Conservation (phyloP, 2,329 filamentous ascomycete species). For the Pseudogymnoascus sp. region DNA sequence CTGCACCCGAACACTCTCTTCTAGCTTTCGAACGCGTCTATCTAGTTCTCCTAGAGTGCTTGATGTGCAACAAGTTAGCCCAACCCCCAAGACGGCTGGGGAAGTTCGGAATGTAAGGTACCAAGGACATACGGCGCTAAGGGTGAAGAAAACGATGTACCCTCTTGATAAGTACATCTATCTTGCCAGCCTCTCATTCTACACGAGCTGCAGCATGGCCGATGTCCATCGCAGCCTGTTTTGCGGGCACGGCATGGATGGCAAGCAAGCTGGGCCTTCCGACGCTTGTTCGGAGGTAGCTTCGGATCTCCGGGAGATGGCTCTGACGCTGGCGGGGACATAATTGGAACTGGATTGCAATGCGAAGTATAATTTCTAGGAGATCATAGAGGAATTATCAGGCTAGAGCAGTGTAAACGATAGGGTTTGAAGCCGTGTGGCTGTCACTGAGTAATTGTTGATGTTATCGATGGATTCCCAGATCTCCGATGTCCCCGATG, state of each 20-base stretch:
- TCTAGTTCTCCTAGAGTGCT: not conserved
- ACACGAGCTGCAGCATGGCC: conserved; percentile 13
- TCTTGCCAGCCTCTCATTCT: conserved; percentile 9
- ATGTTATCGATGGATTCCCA: not conserved
- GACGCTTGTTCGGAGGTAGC: not conserved
- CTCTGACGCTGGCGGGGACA: not conserved
- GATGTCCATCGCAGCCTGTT: conserved; percentile 14
- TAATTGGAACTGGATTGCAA: not conserved
- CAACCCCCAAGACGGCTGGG: not conserved
- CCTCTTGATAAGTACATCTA: conserved; percentile 14
- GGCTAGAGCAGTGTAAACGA: not conserved
- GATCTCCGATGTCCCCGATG: not conserved
- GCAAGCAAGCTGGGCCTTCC: conserved; percentile 15
- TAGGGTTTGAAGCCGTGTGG: not conserved
- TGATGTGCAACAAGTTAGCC: not conserved
- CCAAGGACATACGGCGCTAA: not conserved
- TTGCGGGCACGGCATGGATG: conserved; percentile 14
- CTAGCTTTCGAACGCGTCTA: not conserved
- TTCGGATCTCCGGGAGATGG: not conserved
- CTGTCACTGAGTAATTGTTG: not conserved
- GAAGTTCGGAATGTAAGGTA: not conserved
- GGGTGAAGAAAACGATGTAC: not conserved
- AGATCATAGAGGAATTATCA: not conserved
- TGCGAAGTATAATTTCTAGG: conserved; percentile 5
- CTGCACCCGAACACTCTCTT: not conserved